Evolutionary conservation across 2,329 filamentous ascomycete species (phyloP).

Genomic region (Beauveria pseudobassiana): DNA sequence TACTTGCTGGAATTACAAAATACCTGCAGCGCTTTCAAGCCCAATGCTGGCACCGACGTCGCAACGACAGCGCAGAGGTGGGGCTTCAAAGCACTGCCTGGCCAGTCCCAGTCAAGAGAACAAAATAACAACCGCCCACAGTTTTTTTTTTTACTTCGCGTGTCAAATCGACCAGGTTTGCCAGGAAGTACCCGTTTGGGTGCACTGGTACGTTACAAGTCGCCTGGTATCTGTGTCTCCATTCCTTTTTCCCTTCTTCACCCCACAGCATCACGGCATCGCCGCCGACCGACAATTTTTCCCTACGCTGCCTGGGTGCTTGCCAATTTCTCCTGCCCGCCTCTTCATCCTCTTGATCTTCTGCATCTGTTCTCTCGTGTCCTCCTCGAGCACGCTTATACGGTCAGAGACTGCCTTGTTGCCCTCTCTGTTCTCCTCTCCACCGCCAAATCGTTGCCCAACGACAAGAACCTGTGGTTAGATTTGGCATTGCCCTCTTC

Average conservation of each 20-base stretch:
- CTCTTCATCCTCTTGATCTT: constrained; percentile 13
- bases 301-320: constrained; percentile 14
- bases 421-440: constrained; percentile 1
- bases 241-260: constrained; percentile 19
- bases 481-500: constrained; percentile 5
- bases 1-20: neutral
- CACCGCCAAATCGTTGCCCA: constrained; percentile 12
- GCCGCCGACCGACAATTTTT: constrained; percentile 17
- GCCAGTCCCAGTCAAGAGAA: constrained; percentile 15
- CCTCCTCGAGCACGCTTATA: constrained; percentile 7
- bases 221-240: constrained; percentile 17
- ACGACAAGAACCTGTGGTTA: neutral
- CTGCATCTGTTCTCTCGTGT: constrained; percentile 11
- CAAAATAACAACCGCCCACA: constrained; percentile 18
- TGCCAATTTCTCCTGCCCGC: constrained; percentile 17
- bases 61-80: neutral
- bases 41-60: neutral
- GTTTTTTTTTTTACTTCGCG: constrained; percentile 15
- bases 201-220: neutral
- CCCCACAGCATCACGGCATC: constrained; percentile 22
- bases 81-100: constrained; percentile 1
- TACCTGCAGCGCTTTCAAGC: neutral
- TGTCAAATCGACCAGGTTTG: neutral
- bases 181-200: neutral
- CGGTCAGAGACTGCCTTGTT: constrained; percentile 9